Conservation (phyloP, 140 eudicot species). For the Senecio squalidus region DNA sequence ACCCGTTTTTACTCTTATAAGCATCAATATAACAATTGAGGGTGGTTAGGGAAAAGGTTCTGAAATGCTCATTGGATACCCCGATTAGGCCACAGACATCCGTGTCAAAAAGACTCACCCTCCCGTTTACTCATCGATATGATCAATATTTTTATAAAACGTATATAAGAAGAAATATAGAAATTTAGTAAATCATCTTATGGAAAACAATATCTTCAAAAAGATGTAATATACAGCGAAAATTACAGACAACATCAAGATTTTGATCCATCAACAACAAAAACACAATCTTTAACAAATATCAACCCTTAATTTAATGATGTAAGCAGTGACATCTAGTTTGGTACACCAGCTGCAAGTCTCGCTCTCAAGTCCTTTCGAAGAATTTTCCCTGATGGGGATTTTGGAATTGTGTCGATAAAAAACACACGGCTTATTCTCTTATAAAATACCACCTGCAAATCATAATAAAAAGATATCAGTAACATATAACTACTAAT, state of each 20-base stretch:
- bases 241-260: conserved; percentile 28
- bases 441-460: conserved; percentile 90
- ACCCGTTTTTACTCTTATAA: too few relatives aligned
- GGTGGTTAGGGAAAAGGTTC: too few relatives aligned
- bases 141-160: too few relatives aligned
- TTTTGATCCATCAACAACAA: conserved; percentile 9
- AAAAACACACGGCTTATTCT: conserved; percentile 74
- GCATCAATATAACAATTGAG: too few relatives aligned
- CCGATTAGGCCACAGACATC: too few relatives aligned
- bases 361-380: conserved; percentile 84
- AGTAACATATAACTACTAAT: neutral
- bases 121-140: too few relatives aligned
- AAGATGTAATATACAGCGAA: conserved; percentile 26
- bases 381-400: conserved; percentile 87
- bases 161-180: too few relatives aligned
- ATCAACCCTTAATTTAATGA: conserved; percentile 9
- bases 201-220: conserved; percentile 9
- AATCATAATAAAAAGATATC: neutral
- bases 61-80: too few relatives aligned
- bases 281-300: conserved; percentile 5
- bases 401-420: conserved; percentile 63
- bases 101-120: too few relatives aligned
- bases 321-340: conserved; percentile 18
- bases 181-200: neutral
- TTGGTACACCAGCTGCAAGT: conserved; percentile 54